A percentile compares a stretch with the other conserved stretches of the same genome.
Evolutionary conservation across 2,329 filamentous ascomycete species (phyloP).

Genomic region (Metarhizium anisopliae): DNA sequence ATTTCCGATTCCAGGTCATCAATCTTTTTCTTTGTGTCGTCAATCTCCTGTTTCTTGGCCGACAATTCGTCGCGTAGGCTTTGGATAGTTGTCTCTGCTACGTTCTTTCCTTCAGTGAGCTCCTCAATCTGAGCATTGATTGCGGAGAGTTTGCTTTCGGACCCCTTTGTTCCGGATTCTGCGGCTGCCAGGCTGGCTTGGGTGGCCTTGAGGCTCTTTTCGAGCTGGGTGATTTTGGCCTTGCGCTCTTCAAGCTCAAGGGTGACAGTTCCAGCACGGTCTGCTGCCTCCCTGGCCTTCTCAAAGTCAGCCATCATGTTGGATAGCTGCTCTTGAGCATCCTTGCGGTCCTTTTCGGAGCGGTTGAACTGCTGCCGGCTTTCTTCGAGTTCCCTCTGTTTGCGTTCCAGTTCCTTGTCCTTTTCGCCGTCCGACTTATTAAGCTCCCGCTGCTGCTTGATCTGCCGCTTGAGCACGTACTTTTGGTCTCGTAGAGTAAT

Average conservation of each 20-base stretch:
- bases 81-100: constrained; percentile 18
- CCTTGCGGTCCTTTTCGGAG: constrained; percentile 28
- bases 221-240: constrained; percentile 31
- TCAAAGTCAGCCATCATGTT: constrained; percentile 40
- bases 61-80: constrained; percentile 17
- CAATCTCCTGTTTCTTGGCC: constrained; percentile 33
- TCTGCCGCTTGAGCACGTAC: constrained; percentile 78
- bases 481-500: constrained; percentile 79
- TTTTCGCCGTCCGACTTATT: constrained; percentile 72
- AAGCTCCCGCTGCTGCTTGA: constrained; percentile 89
- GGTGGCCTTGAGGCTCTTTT: constrained; percentile 11
- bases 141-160: constrained; percentile 21
- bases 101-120: constrained; percentile 15
- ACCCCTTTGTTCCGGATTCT: constrained; percentile 31
- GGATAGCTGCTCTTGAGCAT: constrained; percentile 39
- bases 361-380: constrained; percentile 24
- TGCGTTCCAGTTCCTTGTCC: constrained; percentile 53
- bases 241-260: constrained; percentile 25
- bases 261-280: constrained; percentile 14
- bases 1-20: constrained; percentile 42
- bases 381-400: constrained; percentile 46
- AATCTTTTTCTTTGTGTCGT: constrained; percentile 41
- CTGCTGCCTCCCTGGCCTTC: constrained; percentile 17
- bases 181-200: constrained; percentile 14
- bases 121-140: constrained; percentile 24